Evolutionary conservation across 2,329 filamentous ascomycete genomes (phyloP).

Genomic region (Cladosporium sphaerospermum): DNA sequence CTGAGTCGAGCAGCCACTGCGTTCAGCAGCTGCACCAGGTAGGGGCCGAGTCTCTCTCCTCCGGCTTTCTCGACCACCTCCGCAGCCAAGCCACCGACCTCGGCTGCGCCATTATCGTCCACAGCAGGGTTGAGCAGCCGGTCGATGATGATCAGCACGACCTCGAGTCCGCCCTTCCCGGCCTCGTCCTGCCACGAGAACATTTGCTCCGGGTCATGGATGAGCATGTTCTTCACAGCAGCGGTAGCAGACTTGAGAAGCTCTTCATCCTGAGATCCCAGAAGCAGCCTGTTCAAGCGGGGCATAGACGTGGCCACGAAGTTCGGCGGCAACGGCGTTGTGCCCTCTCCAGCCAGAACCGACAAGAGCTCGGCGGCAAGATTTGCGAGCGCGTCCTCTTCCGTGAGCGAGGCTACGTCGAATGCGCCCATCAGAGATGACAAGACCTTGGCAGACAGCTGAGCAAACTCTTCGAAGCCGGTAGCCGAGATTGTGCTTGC

Average conservation of each 20-base stretch:
- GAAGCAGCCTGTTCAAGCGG: conserved; percentile 74
- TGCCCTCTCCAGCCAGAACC: conserved; percentile 73
- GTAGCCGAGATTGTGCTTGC: conserved; percentile 60
- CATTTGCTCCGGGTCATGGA: conserved; percentile 84
- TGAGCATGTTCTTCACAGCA: conserved; percentile 80
- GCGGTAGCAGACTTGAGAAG: conserved; percentile 80
- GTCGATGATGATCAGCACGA: conserved; percentile 86
- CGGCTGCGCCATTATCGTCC: conserved; percentile 91
- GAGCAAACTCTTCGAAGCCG: conserved; percentile 63
- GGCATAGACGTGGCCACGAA: conserved; percentile 83
- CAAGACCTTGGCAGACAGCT: conserved; percentile 76
- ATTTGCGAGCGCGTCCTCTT: conserved; percentile 77
- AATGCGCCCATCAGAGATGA: conserved; percentile 85
- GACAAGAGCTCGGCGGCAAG: conserved; percentile 80
- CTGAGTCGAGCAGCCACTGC: conserved; percentile 82
- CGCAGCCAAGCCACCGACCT: conserved; percentile 88
- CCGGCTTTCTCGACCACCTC: conserved; percentile 95
- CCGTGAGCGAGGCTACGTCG: conserved; percentile 77
- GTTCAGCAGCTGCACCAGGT: conserved; percentile 77
- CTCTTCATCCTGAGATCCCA: conserved; percentile 80
- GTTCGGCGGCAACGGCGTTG: conserved; percentile 76
- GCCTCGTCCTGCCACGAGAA: conserved; percentile 76
- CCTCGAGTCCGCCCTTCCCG: conserved; percentile 77
- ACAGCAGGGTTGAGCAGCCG: conserved; percentile 75
- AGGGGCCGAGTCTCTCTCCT: conserved; percentile 82